Base-by-base conservation (phyloP, 2,329 filamentous ascomycete species). In the Pseudogymnoascus sp. region DNA sequence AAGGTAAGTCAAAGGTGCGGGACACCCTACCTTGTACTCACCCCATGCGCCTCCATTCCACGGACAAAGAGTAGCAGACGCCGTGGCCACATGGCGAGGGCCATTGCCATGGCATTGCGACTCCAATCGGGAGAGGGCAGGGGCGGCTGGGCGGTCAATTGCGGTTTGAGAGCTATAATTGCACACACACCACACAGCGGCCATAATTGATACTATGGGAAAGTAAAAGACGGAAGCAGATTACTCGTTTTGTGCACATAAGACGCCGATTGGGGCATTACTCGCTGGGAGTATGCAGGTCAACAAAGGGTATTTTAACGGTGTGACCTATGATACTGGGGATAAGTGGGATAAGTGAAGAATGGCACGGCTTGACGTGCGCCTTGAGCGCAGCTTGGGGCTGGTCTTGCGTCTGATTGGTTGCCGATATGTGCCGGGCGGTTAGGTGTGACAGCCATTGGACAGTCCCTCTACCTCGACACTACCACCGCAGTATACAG, bases 331-430 rank as follows among this genome's bases (percentile, higher is more conserved):
- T 53, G 47, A 53, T 33, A 53, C 47, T 43, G 33, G 57, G 35
- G 57, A 59, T 43, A 30, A 43, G 57, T 37, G 57, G 35, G 57
- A 59, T 43, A 30, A 43, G 57, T 37, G 57, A 43, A 59, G 57
- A 59, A 59, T 53, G 47, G 47, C 47, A 53, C 47, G 28, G 47
- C 28, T 53, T 33, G 47, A 53, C 28, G 47, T 53, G 47, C 47
- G 33, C 28, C 47, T 53, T 53, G 28, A 15, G 47, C 33, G 28
- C 47, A 53, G 47, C 28, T 53, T 53, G 47, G 47, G n/a, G 47
- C 47, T 8, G 8, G 28, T 33, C 28, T 33, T 53, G 28, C 15
- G 8, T 33, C 47, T 53, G n/a, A 53, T 53, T 53, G 47, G 28
- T 5, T 1, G 28, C 7, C 15, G 47, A 53, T 53, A 53, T 53